Conservation (phyloP, 2,329 filamentous ascomycete species). For the Polychaeton citri region DNA sequence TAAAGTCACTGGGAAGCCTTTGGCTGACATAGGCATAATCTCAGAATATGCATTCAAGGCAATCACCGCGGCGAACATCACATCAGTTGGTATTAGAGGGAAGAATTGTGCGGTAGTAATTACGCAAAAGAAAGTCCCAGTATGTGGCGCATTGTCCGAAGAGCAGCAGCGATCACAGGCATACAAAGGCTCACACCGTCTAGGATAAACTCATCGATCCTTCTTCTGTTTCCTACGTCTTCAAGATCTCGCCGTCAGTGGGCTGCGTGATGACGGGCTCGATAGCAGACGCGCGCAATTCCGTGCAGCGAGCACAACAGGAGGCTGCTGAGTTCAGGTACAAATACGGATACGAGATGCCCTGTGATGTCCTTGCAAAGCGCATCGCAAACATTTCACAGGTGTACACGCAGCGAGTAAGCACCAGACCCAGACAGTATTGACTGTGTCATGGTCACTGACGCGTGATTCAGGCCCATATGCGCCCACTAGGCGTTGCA, state of each 20-base stretch:
- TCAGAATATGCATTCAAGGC: slow-evolving; percentile 99
- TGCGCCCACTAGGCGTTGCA: slow-evolving; percentile 92
- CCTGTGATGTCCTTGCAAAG: slow-evolving; percentile 91
- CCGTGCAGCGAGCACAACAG: slow-evolving; percentile 80
- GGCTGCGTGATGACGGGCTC: slow-evolving; percentile 98
- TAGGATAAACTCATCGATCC: slow-evolving; percentile 99
- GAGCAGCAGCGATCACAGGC: not conserved
- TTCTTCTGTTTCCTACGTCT: slow-evolving; percentile 91
- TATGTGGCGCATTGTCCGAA: slow-evolving; percentile 37
- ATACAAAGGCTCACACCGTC: slow-evolving; percentile 8
- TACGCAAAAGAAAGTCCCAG: slow-evolving; percentile 98
- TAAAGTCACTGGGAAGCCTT: not conserved
- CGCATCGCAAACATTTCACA: slow-evolving; percentile 97
- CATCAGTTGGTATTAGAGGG: slow-evolving; percentile 86
- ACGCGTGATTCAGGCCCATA: slow-evolving; percentile 59
- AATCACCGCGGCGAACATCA: slow-evolving; percentile 98
- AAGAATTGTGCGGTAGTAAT: slow-evolving; percentile 95
- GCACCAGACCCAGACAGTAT: too few species aligned
- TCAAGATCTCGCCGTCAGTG: slow-evolving; percentile 88
- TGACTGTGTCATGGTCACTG: too few species aligned
- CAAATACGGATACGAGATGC: slow-evolving; percentile 99
- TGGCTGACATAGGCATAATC: slow-evolving; percentile 9
- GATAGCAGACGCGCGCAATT: slow-evolving; percentile 91
- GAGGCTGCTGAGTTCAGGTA: slow-evolving; percentile 97
- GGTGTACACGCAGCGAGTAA: slow-evolving; percentile 93